Evolutionary conservation across 257 asterid species (phyloP), one percentile per base, ranked within the genome.

Genomic region (Scutellaria baicalensis): DNA sequence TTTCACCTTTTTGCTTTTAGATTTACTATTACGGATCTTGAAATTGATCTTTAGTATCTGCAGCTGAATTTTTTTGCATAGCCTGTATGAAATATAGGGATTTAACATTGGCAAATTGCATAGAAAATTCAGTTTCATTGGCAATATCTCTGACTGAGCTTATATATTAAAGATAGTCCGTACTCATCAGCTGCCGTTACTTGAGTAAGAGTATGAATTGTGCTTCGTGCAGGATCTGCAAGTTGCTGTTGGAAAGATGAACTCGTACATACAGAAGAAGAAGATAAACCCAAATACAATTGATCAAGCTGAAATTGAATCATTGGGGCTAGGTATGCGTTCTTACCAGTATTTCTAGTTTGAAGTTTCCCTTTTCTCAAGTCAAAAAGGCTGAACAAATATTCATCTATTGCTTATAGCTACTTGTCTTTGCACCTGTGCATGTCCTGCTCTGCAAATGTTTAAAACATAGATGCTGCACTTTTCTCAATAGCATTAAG

Each of bases 191-290:
- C 33, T 27, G 33, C 33, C 4, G 2, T 5, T 27, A 27, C 33
- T 27, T 27, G 9, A 5, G 33, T 13, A 31, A 47, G 9, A 6
- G 50, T 71, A 47, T 71, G 40, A 65, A 36, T n/a, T 10, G 66
- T 57, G 61, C 23, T n/a, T 70, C 54, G n/a, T 47, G 58, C 87
- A 92, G 97, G 96, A 90, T 58, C 90, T 90, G 69, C 16, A 67
- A 61, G 72, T 38, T 62, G 95, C 92, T 12, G 88, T 88, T 66
- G 93, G 82, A 62, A 90, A 90, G 80, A 72, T 93, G 62, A 93
- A 88, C 77, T 70, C 84, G 11, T 77, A 74, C 81, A 76, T 88
- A 23, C 64, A 65, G 62, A 80, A 78, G 38, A 89, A 80, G 82
- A 77, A 33, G 73, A 64, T 76, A 11, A 78, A 71, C 18, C 70